These are phyloP conservation scores for Aspergillus conjunctus DNA, from an alignment of 495 filamentous ascomycete species.

Conservation along the genomic window DNA sequence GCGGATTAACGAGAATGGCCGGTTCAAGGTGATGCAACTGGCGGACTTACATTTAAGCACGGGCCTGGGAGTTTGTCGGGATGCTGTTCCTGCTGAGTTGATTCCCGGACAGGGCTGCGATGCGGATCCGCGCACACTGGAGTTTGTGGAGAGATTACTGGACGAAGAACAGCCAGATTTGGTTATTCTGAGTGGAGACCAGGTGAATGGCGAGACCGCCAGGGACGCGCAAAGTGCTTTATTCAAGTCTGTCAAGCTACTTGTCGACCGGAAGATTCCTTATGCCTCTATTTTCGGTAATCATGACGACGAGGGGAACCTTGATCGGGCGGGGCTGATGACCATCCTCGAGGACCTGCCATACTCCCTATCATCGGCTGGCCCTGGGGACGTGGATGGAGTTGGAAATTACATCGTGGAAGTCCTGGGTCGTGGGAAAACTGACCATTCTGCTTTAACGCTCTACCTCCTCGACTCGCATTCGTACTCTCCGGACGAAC, in stretches of 20 bases:
- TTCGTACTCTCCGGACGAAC: slow-evolving; percentile 87
- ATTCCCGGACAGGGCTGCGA: slow-evolving; percentile 75
- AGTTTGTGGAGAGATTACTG: slow-evolving; percentile 78
- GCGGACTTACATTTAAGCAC: slow-evolving; percentile 92
- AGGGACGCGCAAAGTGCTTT: slow-evolving; percentile 91
- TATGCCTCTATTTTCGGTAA: slow-evolving; percentile 97
- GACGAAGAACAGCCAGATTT: slow-evolving; percentile 92
- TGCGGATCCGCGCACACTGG: slow-evolving; percentile 87
- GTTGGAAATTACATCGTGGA: slow-evolving; percentile 96
- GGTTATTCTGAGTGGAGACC: slow-evolving; percentile 88
- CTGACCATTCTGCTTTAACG: slow-evolving; percentile 84
- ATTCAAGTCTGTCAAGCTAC: slow-evolving; percentile 87
- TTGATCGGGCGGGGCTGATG: slow-evolving; percentile 79
- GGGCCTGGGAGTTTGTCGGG: slow-evolving; percentile 80
- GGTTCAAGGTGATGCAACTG: slow-evolving; percentile 95
- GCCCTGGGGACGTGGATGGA: slow-evolving; percentile 81
- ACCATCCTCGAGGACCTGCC: slow-evolving; percentile 80
- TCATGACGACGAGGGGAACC: slow-evolving; percentile 90
- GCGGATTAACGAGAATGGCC: slow-evolving; percentile 81
- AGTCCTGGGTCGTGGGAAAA: slow-evolving; percentile 75
- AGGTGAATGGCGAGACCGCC: slow-evolving; percentile 91
- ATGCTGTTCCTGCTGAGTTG: slow-evolving; percentile 71
- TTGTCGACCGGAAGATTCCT: slow-evolving; percentile 85
- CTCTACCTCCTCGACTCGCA: slow-evolving; percentile 95
- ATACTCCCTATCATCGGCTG: slow-evolving; percentile 81